Evolutionary conservation across 2,329 filamentous ascomycete genomes (phyloP), one percentile per base, ranked within the genome.

Genomic region (Fusarium camptoceras): DNA sequence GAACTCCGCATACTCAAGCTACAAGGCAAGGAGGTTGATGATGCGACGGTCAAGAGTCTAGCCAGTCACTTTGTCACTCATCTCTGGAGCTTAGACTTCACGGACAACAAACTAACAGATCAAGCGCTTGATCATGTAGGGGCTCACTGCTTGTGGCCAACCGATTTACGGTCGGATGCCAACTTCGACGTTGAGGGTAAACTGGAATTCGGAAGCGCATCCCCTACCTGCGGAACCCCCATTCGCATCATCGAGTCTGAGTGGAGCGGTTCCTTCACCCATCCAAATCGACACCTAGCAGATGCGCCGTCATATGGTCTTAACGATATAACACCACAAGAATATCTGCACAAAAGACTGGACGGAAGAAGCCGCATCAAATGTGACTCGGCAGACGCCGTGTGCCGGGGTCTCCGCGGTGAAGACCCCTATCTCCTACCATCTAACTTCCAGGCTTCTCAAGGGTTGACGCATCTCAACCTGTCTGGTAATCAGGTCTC

Each of bases 61-160:
- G 42, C 66, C 43, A 75, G 5, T 66, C 83, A 42, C 71, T 86
- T 73, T 68, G 73, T 61, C 66, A 75, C 8, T 14, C 83, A 80
- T 28, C 75, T 90, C 14, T 90, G 88, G 87, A 88, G 87, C 69
- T 73, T 90, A 7, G 87, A 90, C 65, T 51, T 90, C 1, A 79
- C 81, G 39, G 55, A 81, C 8, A 91, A 90, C 68, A 81, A 79
- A 14, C 73, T 90, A 12, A 84, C 82, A 0, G 87, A 89, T 70
- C 70, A 39, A 4, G 70, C 78, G 6, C 71, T 88, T 14, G 73
- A 79, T 10, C 46, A 30, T 5, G 43, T 81, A 6, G 64, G 76
- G 8, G 44, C 75, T 8, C 66, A 70, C 20, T 82, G 79, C 64
- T 78, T 84, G 15, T 75, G 76, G 5, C 51, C 59, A 15, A 66